Base-by-base conservation (phyloP, 2,329 filamentous ascomycete genomes). In the Aschersonia sp. region DNA sequence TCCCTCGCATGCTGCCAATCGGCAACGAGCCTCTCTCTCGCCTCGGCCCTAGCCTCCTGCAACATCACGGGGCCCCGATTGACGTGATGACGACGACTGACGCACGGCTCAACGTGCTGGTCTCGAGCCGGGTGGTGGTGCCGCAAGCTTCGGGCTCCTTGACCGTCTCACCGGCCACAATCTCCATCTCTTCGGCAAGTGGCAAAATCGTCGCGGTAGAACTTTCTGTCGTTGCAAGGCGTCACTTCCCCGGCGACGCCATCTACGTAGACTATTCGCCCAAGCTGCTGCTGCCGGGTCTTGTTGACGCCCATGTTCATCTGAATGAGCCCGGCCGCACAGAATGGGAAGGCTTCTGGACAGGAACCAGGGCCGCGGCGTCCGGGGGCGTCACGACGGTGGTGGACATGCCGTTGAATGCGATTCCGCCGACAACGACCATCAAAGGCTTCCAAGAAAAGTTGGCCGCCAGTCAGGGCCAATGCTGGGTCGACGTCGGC, bases 401-500 rank as follows among this genome's bases (percentile, higher is more conserved):
- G 7, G 72, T 98, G 59, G 92, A 97, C 66, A 98, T 98, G 92
- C 92, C 92, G 35, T 67, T 97, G 52, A 98, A 98, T 67, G 89
- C 91, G 45, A 94, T 98, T 47, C 92, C 92, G 38, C 92, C 92
- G 0, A 98, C 92, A 0, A 97, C 91, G 7, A 97, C 91, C 0
- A 74, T 97, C 3, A 71, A 73, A 20, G 87, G 85, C 5, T 76
- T 98, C 55, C 73, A 84, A 52, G 85, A 88, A 69, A 98, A 98
- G 72, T 72, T 95, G 44, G 76, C 78, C 31, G 92, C 92, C 30
- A 88, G 88, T 41, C 67, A 77, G 51, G 88, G 85, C 35, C 84
- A 97, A 67, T 95, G 91, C 67, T 98, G 91, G 91, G 88, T 97
- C 30, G 92, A 97, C 58, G 89, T 97, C n/a, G 92, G 89, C 31